Conservation (phyloP, 805 yeast species). For the Candida hispaniensis region DNA sequence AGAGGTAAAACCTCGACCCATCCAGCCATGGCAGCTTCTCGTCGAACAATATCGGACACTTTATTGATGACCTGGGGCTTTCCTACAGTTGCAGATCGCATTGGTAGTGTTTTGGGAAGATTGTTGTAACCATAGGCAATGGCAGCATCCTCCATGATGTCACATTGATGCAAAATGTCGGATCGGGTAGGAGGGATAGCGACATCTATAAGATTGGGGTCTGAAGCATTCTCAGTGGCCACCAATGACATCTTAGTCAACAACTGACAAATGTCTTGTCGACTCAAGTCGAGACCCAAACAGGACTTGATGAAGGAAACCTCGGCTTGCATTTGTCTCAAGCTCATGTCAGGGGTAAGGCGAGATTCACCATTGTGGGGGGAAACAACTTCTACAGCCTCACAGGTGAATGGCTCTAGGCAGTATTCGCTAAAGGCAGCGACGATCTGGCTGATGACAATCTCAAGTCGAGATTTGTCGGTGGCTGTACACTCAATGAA, state of each 20-base stretch:
- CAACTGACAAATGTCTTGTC: conserved; percentile 55
- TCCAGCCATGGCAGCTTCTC: conserved; percentile 87
- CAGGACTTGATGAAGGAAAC: conserved; percentile 81
- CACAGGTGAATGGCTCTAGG: conserved; percentile 69
- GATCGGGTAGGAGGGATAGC: conserved; percentile 88
- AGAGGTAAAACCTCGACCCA: conserved; percentile 95
- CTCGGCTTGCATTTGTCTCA: conserved; percentile 64
- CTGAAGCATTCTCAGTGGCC: conserved; percentile 43
- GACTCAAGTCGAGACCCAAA: conserved; percentile 67
- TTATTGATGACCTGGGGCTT: conserved; percentile 85
- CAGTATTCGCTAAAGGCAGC: conserved; percentile 94
- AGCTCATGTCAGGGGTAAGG: conserved; percentile 58
- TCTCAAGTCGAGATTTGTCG: conserved; percentile 85
- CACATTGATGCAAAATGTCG: conserved; percentile 93
- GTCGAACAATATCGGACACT: conserved; percentile 79
- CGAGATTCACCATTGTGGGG: conserved; percentile 70
- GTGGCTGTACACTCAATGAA: conserved; percentile 93
- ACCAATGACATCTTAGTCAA: conserved; percentile 71
- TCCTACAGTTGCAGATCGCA: conserved; percentile 67
- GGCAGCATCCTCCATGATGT: conserved; percentile 97
- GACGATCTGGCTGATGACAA: conserved; percentile 83
- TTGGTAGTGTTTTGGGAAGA: conserved; percentile 67
- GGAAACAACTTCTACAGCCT: conserved; percentile 78
- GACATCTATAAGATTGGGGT: conserved; percentile 48
- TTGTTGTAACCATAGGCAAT: conserved; percentile 92